phyloP scores from a whole-genome alignment of 306 rosid genomes.

The Malus asiatica region DNA sequence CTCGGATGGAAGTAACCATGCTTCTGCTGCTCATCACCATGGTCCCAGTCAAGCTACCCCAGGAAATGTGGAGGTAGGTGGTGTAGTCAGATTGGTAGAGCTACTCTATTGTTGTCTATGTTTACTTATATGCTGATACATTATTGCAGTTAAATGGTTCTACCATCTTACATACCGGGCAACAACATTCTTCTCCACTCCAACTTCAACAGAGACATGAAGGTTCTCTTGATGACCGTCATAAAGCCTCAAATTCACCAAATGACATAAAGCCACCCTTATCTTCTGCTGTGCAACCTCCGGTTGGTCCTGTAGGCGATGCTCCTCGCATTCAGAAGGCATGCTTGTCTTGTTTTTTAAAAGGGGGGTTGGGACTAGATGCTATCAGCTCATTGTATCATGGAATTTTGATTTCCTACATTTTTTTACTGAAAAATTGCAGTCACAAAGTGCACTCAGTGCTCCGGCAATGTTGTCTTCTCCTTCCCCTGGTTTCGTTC shows the following conservation, averaged over 20 bases:
- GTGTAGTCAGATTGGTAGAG: background rate
- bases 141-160: constrained; percentile 60
- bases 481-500: constrained; percentile 69
- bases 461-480: constrained; percentile 50
- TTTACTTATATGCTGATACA: constrained; percentile 6
- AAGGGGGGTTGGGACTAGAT: background rate
- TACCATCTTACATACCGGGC: constrained; percentile 50
- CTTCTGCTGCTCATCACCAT: constrained; percentile 44
- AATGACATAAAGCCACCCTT: constrained; percentile 51
- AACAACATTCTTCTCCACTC: constrained; percentile 42
- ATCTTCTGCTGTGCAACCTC: constrained; percentile 56
- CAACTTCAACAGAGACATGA: constrained; percentile 85
- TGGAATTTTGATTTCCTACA: background rate
- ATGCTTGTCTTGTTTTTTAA: constrained; percentile 2
- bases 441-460: constrained; percentile 46
- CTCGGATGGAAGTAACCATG: constrained; percentile 55
- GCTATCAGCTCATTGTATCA: background rate
- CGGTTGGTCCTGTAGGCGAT: constrained; percentile 41
- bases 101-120: background rate
- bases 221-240: constrained; percentile 58
- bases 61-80: constrained; percentile 69
- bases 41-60: constrained; percentile 40
- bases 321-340: constrained; percentile 58
- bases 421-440: constrained; percentile 19
- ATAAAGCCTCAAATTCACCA: constrained; percentile 42